These are phyloP conservation scores for Pueraria montana DNA, from an alignment of 306 rosid species.

Conservation along the genomic window DNA sequence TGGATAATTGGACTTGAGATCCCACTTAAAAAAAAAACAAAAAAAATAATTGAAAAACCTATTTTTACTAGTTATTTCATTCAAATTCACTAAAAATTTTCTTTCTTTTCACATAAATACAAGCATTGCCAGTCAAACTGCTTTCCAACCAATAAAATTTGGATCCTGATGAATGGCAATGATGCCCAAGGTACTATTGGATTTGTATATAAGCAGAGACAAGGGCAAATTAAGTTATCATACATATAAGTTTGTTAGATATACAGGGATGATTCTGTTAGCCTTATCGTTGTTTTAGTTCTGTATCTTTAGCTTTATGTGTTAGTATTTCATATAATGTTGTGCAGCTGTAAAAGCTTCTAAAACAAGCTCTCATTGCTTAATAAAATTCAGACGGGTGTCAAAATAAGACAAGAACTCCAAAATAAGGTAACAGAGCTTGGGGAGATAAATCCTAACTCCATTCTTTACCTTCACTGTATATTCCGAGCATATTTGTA, in stretches of 20 bases:
- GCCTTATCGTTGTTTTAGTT: no score
- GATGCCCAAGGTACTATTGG: background rate
- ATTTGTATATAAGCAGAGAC: background rate
- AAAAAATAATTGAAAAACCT: slow-evolving; percentile 19
- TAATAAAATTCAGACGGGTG: no score
- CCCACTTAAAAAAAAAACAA: background rate
- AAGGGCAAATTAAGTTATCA: background rate
- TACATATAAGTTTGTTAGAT: no score
- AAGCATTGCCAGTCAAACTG: slow-evolving; percentile 12
- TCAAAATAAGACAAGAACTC: no score
- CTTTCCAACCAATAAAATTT: slow-evolving; percentile 31
- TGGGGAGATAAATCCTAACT: slow-evolving; percentile 2
- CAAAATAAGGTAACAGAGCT: background rate
- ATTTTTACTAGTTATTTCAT: slow-evolving; percentile 16
- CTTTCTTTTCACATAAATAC: background rate
- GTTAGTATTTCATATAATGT: no score
- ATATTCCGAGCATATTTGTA: background rate
- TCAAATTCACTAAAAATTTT: slow-evolving; percentile 12
- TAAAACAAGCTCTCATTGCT: no score
- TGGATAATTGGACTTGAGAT: slow-evolving; percentile 6
- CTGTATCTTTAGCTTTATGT: no score
- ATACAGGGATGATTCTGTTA: no score
- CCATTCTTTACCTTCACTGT: background rate
- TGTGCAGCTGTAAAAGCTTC: no score
- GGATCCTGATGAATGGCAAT: background rate